Evolutionary conservation across 495 filamentous ascomycete genomes (phyloP), one percentile per base, ranked within the genome.

Genomic region (Aspergillus avenaceus): DNA sequence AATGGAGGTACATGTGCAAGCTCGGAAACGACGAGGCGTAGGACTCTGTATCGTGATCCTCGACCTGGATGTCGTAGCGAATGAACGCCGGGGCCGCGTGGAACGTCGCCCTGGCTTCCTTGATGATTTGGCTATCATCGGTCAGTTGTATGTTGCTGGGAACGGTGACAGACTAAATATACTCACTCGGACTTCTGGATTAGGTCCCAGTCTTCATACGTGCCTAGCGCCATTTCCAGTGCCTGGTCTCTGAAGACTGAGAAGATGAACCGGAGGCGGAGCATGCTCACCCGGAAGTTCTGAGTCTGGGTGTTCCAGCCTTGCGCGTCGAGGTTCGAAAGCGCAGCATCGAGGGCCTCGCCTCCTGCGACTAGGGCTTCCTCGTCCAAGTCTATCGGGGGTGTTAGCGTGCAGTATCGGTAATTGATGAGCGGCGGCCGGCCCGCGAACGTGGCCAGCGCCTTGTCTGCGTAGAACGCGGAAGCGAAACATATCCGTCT

Each of bases 381-480:
- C 42, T 83, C 80, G 43, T 58, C 71, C n/a, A 85, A 46, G 51
- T 85, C 83, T 3, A 85, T 62, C 0, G 83, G 82, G 25, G 79
- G 56, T 2, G 75, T 72, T 2, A 82, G 72, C 0, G 72, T 75
- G 49, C 75, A 78, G 54, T 79, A 84, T 18, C 76, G 71, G 37
- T 73, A 69, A 13, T 74, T 78, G 31, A 85, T 66, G 4, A 76
- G 61, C 0, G 82, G 81, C 5, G 82, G 82, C 9, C 83, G 62
- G 2, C 81, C 82, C 12, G 79, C 66, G 42, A 83, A 83, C 0
- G 76, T 75, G 7, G 78, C 73, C 5, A 78, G 53, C 12, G 55
- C 62, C 53, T 83, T 83, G 50, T 80, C 79, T 23, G 67, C 63
- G 13, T 66, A 67, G 31, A 80, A 84, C 4, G 73, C 68, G n/a